phyloP scores from a whole-genome alignment of 208 protist species.

The Willaertia magna region DNA sequence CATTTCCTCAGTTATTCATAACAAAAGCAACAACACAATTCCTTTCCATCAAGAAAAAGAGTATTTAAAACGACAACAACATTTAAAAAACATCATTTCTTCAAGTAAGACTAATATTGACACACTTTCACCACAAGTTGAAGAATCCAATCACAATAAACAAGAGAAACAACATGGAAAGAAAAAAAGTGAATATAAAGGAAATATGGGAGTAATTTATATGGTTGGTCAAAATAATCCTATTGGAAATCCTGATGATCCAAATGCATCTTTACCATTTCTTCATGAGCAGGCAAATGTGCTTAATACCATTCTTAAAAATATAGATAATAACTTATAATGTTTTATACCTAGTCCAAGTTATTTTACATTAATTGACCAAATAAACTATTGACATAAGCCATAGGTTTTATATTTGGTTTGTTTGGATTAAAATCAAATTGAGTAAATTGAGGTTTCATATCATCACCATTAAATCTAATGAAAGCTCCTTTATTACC shows the following conservation, averaged over 20 bases:
- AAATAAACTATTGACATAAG: neutral
- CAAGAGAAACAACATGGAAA: too few relatives aligned
- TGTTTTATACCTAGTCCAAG: too few relatives aligned
- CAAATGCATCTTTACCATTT: neutral
- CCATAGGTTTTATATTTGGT: neutral
- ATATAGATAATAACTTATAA: neutral
- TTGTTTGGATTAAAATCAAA: neutral
- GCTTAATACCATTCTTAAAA: neutral
- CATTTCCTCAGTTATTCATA: too few relatives aligned
- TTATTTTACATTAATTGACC: neutral
- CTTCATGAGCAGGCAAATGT: neutral
- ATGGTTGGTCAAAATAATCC: neutral
- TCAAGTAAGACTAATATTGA: too few relatives aligned
- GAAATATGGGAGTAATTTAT: neutral
- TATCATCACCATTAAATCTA: neutral
- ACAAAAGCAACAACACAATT: too few relatives aligned
- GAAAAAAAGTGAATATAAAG: neutral
- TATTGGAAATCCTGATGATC: neutral
- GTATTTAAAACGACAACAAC: too few relatives aligned
- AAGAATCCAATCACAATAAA: too few relatives aligned
- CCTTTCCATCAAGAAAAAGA: too few relatives aligned
- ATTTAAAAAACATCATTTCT: too few relatives aligned
- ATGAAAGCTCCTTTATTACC: constrained; percentile 11
- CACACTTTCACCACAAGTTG: too few relatives aligned
- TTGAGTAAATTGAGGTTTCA: neutral